Percentiles rank a stretch among this genome's conserved stretches.
These are phyloP conservation scores for Suillus tomentosus DNA, from an alignment of 768 basidiomycete species.

Conservation along the genomic window DNA sequence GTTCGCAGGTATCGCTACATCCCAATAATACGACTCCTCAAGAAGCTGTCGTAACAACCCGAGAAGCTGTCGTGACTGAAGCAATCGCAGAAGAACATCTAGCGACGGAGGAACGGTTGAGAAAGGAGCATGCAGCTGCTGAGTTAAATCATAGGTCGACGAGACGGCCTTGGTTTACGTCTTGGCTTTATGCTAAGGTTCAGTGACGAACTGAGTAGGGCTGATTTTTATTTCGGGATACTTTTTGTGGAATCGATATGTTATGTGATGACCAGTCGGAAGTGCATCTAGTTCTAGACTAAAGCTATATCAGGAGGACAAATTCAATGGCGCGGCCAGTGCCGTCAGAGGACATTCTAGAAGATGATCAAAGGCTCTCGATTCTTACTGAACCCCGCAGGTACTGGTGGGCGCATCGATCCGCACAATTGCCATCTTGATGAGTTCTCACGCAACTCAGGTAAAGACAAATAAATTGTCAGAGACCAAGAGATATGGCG, in stretches of 20 bases:
- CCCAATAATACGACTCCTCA: conserved; percentile 44
- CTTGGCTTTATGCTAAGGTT: conserved; percentile 61
- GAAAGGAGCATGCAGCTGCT: conserved; percentile 57
- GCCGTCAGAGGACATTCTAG: neutral
- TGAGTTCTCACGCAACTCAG: neutral
- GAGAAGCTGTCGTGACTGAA: conserved; percentile 66
- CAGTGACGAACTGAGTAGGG: neutral
- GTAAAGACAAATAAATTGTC: conserved; percentile 1
- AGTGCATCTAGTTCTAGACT: neutral
- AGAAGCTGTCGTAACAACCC: conserved; percentile 49
- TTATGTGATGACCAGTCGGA: neutral
- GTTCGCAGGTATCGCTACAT: conserved; percentile 25
- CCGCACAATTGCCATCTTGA: neutral
- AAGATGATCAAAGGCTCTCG: neutral
- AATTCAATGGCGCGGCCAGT: neutral
- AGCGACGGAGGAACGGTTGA: conserved; percentile 52
- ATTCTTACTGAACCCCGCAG: neutral
- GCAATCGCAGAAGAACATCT: conserved; percentile 70
- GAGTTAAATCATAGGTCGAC: conserved; percentile 44
- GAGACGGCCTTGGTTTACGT: conserved; percentile 55
- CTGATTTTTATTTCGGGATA: neutral
- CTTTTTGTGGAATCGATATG: neutral
- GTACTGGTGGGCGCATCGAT: neutral
- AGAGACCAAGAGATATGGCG: conserved; percentile 26
- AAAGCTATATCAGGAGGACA: neutral